phyloP scores from a whole-genome alignment of 495 filamentous ascomycete genomes.

The Penicillium subrubescens region DNA sequence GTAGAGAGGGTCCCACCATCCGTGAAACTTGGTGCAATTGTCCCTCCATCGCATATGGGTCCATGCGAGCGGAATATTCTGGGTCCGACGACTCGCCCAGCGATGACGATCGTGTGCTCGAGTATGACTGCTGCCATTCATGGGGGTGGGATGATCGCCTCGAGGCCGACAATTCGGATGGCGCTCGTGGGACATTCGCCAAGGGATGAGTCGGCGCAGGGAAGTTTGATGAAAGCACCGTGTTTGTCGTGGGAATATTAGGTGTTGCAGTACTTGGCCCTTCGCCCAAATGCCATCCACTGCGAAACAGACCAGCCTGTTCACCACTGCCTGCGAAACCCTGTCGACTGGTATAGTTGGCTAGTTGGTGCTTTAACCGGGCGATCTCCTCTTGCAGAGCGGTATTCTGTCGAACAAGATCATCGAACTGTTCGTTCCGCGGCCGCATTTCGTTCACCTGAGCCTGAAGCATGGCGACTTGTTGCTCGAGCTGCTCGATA shows the following conservation, averaged over 20 bases:
- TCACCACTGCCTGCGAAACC: constrained; percentile 15
- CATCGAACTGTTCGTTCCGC: constrained; percentile 50
- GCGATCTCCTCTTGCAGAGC: constrained; percentile 57
- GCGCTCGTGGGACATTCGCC: constrained; percentile 12
- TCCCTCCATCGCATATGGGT: constrained; percentile 23
- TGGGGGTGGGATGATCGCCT: constrained; percentile 21
- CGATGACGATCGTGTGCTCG: constrained; percentile 22
- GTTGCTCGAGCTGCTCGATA: constrained; percentile 57
- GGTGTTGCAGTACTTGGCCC: constrained; percentile 1
- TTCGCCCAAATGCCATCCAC: constrained; percentile 20
- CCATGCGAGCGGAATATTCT: constrained; percentile 19
- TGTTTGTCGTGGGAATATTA: constrained; percentile 7
- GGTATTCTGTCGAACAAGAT: constrained; percentile 53
- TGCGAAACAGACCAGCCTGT: constrained; percentile 8
- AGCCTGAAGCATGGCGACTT: constrained; percentile 49
- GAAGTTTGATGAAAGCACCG: constrained; percentile 20
- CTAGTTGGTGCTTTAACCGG: constrained; percentile 45
- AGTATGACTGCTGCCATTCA: constrained; percentile 26
- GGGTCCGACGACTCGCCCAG: constrained; percentile 22
- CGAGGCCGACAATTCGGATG: constrained; percentile 14
- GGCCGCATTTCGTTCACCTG: constrained; percentile 53
- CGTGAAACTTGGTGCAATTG: constrained; percentile 16
- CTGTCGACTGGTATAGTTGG: constrained; percentile 18
- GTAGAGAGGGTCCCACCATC: constrained; percentile 5
- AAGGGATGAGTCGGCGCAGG: constrained; percentile 13